phyloP scores from a whole-genome alignment of 2,329 filamentous ascomycete species.

The Diaporthe nobilis region DNA sequence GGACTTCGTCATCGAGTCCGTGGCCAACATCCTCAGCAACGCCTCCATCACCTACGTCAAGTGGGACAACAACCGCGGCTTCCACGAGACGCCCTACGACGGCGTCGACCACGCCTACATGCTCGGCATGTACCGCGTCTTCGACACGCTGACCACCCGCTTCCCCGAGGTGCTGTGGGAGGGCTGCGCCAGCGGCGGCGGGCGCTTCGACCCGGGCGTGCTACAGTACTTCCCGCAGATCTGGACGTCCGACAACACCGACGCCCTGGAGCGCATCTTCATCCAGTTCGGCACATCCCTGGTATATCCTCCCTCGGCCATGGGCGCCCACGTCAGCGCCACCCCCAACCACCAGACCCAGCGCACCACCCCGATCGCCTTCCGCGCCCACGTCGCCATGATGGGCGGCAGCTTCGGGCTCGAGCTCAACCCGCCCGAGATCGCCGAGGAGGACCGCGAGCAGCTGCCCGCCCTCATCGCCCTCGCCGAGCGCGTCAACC shows the following conservation, averaged over 20 bases:
- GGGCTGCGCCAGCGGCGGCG: slow-evolving; percentile 76
- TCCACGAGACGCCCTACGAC: slow-evolving; percentile 71
- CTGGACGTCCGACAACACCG: slow-evolving; percentile 77
- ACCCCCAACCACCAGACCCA: slow-evolving; percentile 71
- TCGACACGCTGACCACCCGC: slow-evolving; percentile 69
- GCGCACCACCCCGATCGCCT: slow-evolving; percentile 68
- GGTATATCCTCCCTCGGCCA: slow-evolving; percentile 72
- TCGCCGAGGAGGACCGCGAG: slow-evolving; percentile 64
- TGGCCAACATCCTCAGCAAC: slow-evolving; percentile 67
- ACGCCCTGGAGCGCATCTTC: slow-evolving; percentile 70
- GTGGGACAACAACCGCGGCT: slow-evolving; percentile 78
- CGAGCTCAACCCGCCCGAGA: slow-evolving; percentile 70
- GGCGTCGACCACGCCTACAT: slow-evolving; percentile 72
- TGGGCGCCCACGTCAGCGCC: slow-evolving; percentile 76
- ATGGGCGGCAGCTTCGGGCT: slow-evolving; percentile 79
- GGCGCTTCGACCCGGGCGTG: slow-evolving; percentile 74
- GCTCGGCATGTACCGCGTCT: slow-evolving; percentile 74
- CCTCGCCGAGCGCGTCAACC: slow-evolving; percentile 69
- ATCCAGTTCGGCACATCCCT: slow-evolving; percentile 77
- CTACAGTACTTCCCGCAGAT: slow-evolving; percentile 76
- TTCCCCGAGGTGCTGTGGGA: slow-evolving; percentile 77
- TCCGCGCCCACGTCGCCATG: slow-evolving; percentile 76
- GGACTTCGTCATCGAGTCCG: slow-evolving; percentile 70
- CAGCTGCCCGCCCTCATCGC: slow-evolving; percentile 68
- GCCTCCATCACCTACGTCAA: slow-evolving; percentile 73